Base-by-base conservation (phyloP, 495 filamentous ascomycete genomes). In the Neurospora cerealis region DNA sequence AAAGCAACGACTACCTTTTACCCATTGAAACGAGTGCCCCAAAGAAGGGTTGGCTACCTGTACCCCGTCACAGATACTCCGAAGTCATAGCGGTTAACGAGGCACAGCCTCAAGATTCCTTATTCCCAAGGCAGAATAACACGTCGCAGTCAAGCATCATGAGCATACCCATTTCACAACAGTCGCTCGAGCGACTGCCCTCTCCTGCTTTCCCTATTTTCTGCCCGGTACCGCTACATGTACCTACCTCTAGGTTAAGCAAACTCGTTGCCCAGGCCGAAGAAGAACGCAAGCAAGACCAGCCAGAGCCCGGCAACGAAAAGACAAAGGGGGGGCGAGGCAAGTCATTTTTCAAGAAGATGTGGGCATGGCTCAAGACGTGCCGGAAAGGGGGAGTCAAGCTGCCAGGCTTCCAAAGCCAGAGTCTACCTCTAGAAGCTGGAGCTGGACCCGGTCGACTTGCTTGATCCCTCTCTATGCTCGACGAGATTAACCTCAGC, bases 401-500 rank as follows among this genome's bases (percentile, higher is more conserved):
- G 3, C 9, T 21, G n/a, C 46, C 19, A 13, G n/a, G n/a, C 9
- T 48, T 21, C 3, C 44, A 11, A 24, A 10, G 41, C 41, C 7
- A 44, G 41, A 44, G 15, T 44, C 17, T 19, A 42, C 7, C 0
- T n/a, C 6, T 32, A 60, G 48, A 28, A 60, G 5, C 13, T 60
- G 48, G 24, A 60, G 5, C 11, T 17, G 1, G 5, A 32, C 11
- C 11, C 13, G 24, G 48, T 15, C 48, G 5, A 17, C 17, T 32
- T 32, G 11, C 24, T 8, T 4, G 48, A 32, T 54, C 46, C 9
- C 3, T 48, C 4, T 21, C 44, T 4, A 4, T n/a, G 11, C 48
- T 28, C 48, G 85, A 86, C 74, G 84, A 86, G 76, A 82, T 86
- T 78, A 86, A 86, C 69, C 84, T 86, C 7, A 85, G 85, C 76